Evolutionary conservation across 2,329 filamentous ascomycete species (phyloP), one percentile per base, ranked within the genome.

Genomic region (Claviceps sp.): DNA sequence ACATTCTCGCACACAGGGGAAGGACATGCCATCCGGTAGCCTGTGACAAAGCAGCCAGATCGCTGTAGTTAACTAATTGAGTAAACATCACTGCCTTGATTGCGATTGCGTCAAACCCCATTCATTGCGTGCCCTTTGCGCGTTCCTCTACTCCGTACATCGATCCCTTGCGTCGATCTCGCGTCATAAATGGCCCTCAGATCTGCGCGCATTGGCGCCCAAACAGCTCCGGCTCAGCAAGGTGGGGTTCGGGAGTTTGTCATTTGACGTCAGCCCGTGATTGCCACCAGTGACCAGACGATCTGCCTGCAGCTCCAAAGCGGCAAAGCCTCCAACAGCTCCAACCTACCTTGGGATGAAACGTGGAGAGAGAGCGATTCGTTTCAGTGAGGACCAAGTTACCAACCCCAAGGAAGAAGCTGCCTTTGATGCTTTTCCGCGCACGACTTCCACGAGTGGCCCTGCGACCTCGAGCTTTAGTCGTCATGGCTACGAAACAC

Each of bases 381-480:
- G 8, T 5, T 11, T 5, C 24, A 42, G 16, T 18, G 9, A 42
- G 47, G 5, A 37, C 9, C n/a, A n/a, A n/a, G n/a, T n/a, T n/a
- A n/a, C n/a, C 30, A 24, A 4, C 18, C 34, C 11, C 9, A 37
- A 51, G n/a, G 11, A 41, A 40, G 7, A n/a, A 26, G 42, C n/a
- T 48, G 55, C 55, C 59, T 57, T 51, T 63, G 62, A 56, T 72
- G 69, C 65, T 70, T 52, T 60, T 59, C 50, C 59, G 61, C 56
- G 59, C 62, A 58, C 58, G 60, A 52, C 50, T 64, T 13, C 60
- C 57, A 50, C 62, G 64, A 62, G 63, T 60, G 56, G 56, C 61
- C 47, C 59, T 60, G 51, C 65, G 62, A 59, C 56, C 48, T 37
- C 52, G 50, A 41, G 56, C 58, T 50, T 56, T 53, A 44, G 55